phyloP scores from a whole-genome alignment of 2,329 filamentous ascomycete genomes.

The Neonectria neomacrospora region DNA sequence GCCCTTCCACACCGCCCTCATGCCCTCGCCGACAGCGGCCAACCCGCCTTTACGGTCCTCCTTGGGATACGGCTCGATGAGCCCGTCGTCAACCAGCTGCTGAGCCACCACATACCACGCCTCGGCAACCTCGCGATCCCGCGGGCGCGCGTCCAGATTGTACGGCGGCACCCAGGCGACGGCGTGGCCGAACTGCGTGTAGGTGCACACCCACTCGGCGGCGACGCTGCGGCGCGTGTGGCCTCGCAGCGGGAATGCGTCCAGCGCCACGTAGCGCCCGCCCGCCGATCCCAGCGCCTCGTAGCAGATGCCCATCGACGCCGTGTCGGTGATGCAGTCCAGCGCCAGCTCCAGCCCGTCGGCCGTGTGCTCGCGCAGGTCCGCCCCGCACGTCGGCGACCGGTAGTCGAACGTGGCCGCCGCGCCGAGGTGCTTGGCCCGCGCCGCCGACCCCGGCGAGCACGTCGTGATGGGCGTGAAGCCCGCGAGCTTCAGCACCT shows the following conservation, averaged over 20 bases:
- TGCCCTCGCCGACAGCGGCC: constrained; percentile 20
- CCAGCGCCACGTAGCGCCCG: constrained; percentile 34
- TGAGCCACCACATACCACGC: constrained; percentile 23
- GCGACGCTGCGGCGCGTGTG: constrained; percentile 39
- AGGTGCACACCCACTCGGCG: constrained; percentile 36
- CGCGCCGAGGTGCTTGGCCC: constrained; percentile 12
- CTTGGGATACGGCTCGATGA: constrained; percentile 22
- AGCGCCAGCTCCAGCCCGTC: constrained; percentile 17
- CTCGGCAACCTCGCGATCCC: constrained; percentile 18
- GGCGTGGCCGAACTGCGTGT: constrained; percentile 30
- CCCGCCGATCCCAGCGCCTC: constrained; percentile 27
- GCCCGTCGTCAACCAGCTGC: constrained; percentile 13
- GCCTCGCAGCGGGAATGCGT: constrained; percentile 37
- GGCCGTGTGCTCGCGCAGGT: constrained; percentile 21
- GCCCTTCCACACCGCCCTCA: constrained; percentile 25
- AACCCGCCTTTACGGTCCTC: constrained; percentile 18
- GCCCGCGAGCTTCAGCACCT: constrained; percentile 24
- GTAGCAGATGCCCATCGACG: constrained; percentile 34
- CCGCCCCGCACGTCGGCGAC: constrained; percentile 18
- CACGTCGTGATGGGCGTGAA: constrained; percentile 21
- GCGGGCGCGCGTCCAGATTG: constrained; percentile 17
- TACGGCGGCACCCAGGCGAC: constrained; percentile 30
- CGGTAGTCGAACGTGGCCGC: constrained; percentile 19
- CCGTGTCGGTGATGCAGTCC: constrained; percentile 22
- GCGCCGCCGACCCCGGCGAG: constrained; percentile 11